Conservation (phyloP, 2,329 filamentous ascomycete species). For the Alternaria sp. region DNA sequence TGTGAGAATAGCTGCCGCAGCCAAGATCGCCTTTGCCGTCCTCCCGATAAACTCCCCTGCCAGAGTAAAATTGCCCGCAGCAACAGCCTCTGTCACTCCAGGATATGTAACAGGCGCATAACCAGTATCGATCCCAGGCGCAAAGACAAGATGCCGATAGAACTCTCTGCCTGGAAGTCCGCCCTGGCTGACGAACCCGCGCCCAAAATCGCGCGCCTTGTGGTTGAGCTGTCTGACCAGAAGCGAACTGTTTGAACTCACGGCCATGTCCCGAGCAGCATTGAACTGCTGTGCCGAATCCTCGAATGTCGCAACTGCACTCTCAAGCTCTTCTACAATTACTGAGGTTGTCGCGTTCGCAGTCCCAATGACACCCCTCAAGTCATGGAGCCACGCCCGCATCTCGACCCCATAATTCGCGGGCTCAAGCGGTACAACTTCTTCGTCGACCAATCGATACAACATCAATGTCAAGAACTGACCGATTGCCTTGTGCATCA, state of each 20-base stretch:
- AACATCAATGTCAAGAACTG: conserved; percentile 53
- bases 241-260: conserved; percentile 25
- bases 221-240: conserved; percentile 45
- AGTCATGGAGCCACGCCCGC: conserved; percentile 40
- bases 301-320: conserved; percentile 45
- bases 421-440: conserved; percentile 47
- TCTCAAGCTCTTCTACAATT: conserved; percentile 18
- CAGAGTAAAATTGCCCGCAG: conserved; percentile 25
- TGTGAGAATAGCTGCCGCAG: conserved; percentile 32
- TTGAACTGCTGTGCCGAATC: conserved; percentile 32
- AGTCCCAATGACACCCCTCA: conserved; percentile 29
- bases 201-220: conserved; percentile 52
- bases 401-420: conserved; percentile 46
- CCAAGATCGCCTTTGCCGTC: conserved; percentile 35
- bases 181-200: conserved; percentile 53
- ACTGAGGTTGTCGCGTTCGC: background rate
- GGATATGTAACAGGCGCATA: conserved; percentile 45
- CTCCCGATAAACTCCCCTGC: conserved; percentile 38
- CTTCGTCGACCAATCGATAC: conserved; percentile 48
- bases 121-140: conserved; percentile 51
- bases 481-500: conserved; percentile 56
- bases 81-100: conserved; percentile 43
- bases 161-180: conserved; percentile 52
- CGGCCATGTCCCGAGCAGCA: conserved; percentile 32
- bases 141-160: conserved; percentile 54